phyloP scores from a whole-genome alignment of 2,329 filamentous ascomycete species.

The Albifimbria verrucaria region DNA sequence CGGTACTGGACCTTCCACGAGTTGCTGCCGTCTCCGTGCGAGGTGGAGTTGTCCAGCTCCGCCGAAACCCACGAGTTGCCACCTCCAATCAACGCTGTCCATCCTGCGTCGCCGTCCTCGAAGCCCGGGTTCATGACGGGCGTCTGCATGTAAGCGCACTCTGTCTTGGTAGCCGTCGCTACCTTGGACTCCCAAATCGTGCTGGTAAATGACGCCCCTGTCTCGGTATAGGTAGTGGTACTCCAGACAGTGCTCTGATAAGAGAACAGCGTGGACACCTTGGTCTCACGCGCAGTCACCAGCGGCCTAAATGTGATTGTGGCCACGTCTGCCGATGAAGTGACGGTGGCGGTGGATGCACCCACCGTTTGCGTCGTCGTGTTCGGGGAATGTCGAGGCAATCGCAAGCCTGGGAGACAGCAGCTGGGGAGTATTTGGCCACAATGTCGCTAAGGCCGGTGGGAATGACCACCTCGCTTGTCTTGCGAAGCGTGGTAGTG shows the following conservation, averaged over 20 bases:
- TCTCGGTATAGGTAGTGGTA: neutral
- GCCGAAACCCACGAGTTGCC: neutral
- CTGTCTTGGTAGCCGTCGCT: neutral
- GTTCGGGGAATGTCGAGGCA: neutral
- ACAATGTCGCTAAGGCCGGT: neutral
- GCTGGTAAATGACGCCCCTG: neutral
- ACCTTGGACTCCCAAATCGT: neutral
- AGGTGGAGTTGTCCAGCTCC: neutral
- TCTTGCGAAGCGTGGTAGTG: neutral
- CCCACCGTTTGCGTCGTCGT: neutral
- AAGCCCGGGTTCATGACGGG: neutral
- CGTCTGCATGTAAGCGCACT: neutral
- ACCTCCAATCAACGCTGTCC: neutral
- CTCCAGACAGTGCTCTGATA: neutral
- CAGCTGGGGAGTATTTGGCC: neutral
- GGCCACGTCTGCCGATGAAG: neutral
- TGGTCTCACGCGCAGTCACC: neutral
- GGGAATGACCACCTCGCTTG: neutral
- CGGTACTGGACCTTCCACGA: neutral
- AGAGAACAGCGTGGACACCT: neutral
- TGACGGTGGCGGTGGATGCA: neutral
- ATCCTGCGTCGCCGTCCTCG: neutral
- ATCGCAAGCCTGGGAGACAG: neutral
- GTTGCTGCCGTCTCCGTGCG: neutral
- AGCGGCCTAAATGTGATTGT: neutral